Percentiles rank a stretch among this genome's conserved stretches.
Evolutionary conservation across 2,329 filamentous ascomycete species (phyloP).

Genomic region (Periconia sp.): DNA sequence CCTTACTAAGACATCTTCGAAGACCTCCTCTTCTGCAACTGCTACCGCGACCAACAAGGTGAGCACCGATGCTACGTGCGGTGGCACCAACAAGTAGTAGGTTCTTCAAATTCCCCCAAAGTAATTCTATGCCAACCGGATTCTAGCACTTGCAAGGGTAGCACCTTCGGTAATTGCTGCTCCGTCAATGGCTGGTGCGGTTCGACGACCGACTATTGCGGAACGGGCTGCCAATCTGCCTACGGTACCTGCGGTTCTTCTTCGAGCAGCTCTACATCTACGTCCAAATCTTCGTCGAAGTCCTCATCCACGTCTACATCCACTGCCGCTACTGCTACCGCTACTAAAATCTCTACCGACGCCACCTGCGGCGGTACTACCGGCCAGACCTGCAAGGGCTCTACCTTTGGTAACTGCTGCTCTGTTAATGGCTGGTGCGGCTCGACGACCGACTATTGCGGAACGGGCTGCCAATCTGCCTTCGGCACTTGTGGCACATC

Average conservation of each 20-base stretch:
- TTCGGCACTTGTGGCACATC: conserved; percentile 36
- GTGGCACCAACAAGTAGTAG: conserved; percentile 47
- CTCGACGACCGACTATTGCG: conserved; percentile 31
- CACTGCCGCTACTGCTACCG: conserved; percentile 21
- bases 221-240: conserved; percentile 36
- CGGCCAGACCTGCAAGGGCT: conserved; percentile 50
- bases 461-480: conserved; percentile 36
- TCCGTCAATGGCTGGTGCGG: conserved; percentile 42
- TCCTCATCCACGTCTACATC: too few relatives aligned
- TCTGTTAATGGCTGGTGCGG: conserved; percentile 42
- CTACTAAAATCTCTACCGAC: conserved; percentile 44
- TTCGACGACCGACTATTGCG: conserved; percentile 31
- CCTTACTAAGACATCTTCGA: neutral
- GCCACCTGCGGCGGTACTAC: conserved; percentile 50
- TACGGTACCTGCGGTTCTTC: conserved; percentile 36
- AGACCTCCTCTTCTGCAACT: too few relatives aligned
- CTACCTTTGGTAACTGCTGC: conserved; percentile 53
- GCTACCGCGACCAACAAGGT: conserved; percentile 32
- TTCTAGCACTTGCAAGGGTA: conserved; percentile 47
- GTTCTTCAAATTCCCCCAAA: too few relatives aligned
- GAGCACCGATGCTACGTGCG: conserved; percentile 51
- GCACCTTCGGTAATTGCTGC: conserved; percentile 53
- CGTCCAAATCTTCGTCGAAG: conserved; percentile 2
- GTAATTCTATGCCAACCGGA: too few relatives aligned
- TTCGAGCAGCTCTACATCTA: conserved; percentile 12